Evolutionary conservation across 1,284 basidiomycete species (phyloP).

Genomic region (Trichosporon sp.): DNA sequence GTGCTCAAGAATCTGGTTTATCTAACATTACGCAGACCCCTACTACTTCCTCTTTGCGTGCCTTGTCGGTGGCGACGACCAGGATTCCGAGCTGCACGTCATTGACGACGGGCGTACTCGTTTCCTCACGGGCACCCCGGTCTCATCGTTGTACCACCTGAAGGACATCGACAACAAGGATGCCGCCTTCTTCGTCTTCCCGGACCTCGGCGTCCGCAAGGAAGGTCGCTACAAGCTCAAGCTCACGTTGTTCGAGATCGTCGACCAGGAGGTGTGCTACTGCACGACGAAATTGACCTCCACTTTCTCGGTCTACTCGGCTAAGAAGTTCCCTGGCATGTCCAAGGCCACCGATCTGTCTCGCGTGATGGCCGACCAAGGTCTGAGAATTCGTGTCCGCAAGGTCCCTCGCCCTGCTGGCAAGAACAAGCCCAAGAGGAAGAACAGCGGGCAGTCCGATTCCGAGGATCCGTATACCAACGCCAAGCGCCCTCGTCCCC

Average conservation of each 20-base stretch:
- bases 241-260: constrained; percentile 86
- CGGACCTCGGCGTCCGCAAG: constrained; percentile 78
- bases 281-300: constrained; percentile 83
- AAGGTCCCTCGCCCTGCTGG: constrained; percentile 58
- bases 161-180: constrained; percentile 84
- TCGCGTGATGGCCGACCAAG: constrained; percentile 81
- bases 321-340: constrained; percentile 90
- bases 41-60: constrained; percentile 94
- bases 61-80: constrained; percentile 69
- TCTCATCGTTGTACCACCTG: constrained; percentile 88
- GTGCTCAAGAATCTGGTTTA: background rate
- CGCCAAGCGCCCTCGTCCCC: constrained; percentile 2
- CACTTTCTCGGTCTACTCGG: constrained; percentile 79
- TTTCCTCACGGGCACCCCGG: constrained; percentile 55
- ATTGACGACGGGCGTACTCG: constrained; percentile 73
- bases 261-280: constrained; percentile 76
- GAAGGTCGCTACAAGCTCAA: constrained; percentile 85
- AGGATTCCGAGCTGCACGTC: constrained; percentile 85
- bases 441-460: constrained; percentile 19
- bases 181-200: constrained; percentile 87
- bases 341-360: constrained; percentile 81
- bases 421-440: constrained; percentile 21
- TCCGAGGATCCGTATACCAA: constrained; percentile 18
- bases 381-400: constrained; percentile 85
- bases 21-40: constrained; percentile 57